Base-by-base conservation (phyloP, 176 grass and related monocot genomes). In the Bothriochloa decipiens region DNA sequence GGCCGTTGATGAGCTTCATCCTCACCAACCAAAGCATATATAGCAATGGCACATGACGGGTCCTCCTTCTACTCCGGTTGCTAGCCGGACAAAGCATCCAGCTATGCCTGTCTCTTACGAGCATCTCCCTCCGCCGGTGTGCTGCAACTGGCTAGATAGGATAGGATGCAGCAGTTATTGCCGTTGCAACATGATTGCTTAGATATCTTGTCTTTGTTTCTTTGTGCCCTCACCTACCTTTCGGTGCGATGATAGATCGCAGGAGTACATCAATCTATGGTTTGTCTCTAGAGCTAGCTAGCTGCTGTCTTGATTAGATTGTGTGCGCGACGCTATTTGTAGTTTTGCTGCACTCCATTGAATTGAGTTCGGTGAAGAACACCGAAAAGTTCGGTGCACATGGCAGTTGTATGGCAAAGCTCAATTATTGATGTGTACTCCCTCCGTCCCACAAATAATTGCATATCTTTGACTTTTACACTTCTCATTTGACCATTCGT, bases 111-210 rank as follows among this genome's bases (percentile, higher is more conserved):
- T 45, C 55, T 49, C 14, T 49, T 49, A 13, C 10, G 43, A 45
- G 43, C 3, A 52, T 16, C 49, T n/a, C 50, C 29, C 78, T 52
- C 22, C 20, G 5, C n/a, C 18, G 16, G 16, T 14, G 55, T n/a
- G 29, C 11, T 8, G 15, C 8, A 11, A 28, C 1, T 47, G 4
- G 26, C 8, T 46, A 4, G n/a, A 7, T 43, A n/a, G 8, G 42
- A 49, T n/a, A 6, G 42, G 42, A 74, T 83, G 12, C 0, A 64
- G 11, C 69, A 23, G 81, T 64, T 74, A 47, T 64, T 64, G 69
- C 55, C 1, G 70, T 33, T 83, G 53, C 17, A 46, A 65, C 29
- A 81, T 82, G 23, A 82, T 62, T 73, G 81, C 68, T 23, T 20
- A 37, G 9, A 4, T 22, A 18, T 55, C 6, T 27, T 82, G 22